Percentiles rank a stretch among this genome's conserved stretches.
These are phyloP conservation scores for Thermoascus crustaceus DNA, from an alignment of 2,329 filamentous ascomycete genomes.

Conservation along the genomic window DNA sequence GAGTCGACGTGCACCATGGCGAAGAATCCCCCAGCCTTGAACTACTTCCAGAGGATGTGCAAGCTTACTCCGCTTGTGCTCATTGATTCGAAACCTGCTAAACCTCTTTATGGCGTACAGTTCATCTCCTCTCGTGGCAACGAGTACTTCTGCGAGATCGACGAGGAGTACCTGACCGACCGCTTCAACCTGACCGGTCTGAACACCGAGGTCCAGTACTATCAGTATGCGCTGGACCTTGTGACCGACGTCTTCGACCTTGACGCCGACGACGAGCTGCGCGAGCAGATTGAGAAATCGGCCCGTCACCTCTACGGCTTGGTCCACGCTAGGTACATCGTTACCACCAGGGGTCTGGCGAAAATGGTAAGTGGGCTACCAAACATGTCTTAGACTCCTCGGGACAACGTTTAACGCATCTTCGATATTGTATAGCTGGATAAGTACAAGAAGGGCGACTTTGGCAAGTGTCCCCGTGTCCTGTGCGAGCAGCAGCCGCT, in stretches of 20 bases:
- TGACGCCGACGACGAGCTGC: slow-evolving; percentile 97
- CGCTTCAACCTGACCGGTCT: slow-evolving; percentile 96
- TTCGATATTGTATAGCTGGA: slow-evolving; percentile 58
- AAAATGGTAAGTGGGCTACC: slow-evolving; percentile 69
- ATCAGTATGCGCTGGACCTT: slow-evolving; percentile 95
- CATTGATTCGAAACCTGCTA: too few relatives aligned
- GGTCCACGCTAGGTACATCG: slow-evolving; percentile 92
- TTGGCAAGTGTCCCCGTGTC: slow-evolving; percentile 95
- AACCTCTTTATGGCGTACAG: slow-evolving; percentile 42
- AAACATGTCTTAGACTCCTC: neutral
- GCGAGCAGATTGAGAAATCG: slow-evolving; percentile 95
- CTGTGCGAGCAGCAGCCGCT: slow-evolving; percentile 90
- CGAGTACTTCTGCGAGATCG: slow-evolving; percentile 99
- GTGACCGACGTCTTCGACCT: slow-evolving; percentile 98
- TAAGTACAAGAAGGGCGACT: slow-evolving; percentile 97
- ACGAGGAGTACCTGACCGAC: slow-evolving; percentile 97
- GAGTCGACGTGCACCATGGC: too few relatives aligned
- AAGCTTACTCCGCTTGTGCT: too few relatives aligned
- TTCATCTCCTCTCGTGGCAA: slow-evolving; percentile 97
- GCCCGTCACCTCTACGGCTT: slow-evolving; percentile 91
- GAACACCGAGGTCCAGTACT: slow-evolving; percentile 96
- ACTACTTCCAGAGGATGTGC: too few relatives aligned
- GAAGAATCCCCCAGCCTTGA: too few relatives aligned
- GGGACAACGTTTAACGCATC: slow-evolving; percentile 6
- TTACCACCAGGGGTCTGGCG: slow-evolving; percentile 82